Conservation (phyloP, 345 rosid species). For the Sisymbrium altissimum region DNA sequence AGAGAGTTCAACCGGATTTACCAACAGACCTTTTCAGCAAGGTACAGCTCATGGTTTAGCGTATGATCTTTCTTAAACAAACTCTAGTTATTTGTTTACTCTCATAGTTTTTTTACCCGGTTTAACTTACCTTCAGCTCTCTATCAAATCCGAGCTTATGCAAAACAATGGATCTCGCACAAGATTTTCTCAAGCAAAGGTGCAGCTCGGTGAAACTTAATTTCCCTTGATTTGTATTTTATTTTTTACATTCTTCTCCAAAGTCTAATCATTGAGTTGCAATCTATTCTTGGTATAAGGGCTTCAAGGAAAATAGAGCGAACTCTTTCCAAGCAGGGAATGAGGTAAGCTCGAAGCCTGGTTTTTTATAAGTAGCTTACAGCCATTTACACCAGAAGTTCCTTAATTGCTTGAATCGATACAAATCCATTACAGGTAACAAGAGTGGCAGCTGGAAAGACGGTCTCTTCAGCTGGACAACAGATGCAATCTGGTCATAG, state of each 20-base stretch:
- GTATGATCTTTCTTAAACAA: background rate
- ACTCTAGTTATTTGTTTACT: background rate
- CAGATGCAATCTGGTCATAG: slow-evolving; percentile 36
- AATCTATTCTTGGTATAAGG: slow-evolving; percentile 53
- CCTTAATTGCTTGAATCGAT: background rate
- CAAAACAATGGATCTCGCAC: slow-evolving; percentile 43
- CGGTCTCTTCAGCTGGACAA: slow-evolving; percentile 35
- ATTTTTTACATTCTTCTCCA: background rate
- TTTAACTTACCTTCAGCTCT: slow-evolving; percentile 46
- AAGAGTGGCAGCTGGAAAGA: slow-evolving; percentile 36
- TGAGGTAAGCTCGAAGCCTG: slow-evolving; percentile 45
- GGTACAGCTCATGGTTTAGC: slow-evolving; percentile 42
- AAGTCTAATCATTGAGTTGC: slow-evolving; percentile 27
- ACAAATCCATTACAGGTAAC: slow-evolving; percentile 28
- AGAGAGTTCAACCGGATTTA: slow-evolving; percentile 52
- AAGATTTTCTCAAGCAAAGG: slow-evolving; percentile 57
- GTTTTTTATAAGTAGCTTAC: background rate
- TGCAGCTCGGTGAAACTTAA: slow-evolving; percentile 26
- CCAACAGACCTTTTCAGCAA: slow-evolving; percentile 85
- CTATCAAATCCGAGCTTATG: slow-evolving; percentile 56
- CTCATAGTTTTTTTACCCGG: background rate
- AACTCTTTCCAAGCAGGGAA: slow-evolving; percentile 51
- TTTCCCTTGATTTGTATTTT: background rate
- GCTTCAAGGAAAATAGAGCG: slow-evolving; percentile 84
- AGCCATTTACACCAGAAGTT: background rate